phyloP scores from a whole-genome alignment of 495 filamentous ascomycete species.

The Penicillium canariense region DNA sequence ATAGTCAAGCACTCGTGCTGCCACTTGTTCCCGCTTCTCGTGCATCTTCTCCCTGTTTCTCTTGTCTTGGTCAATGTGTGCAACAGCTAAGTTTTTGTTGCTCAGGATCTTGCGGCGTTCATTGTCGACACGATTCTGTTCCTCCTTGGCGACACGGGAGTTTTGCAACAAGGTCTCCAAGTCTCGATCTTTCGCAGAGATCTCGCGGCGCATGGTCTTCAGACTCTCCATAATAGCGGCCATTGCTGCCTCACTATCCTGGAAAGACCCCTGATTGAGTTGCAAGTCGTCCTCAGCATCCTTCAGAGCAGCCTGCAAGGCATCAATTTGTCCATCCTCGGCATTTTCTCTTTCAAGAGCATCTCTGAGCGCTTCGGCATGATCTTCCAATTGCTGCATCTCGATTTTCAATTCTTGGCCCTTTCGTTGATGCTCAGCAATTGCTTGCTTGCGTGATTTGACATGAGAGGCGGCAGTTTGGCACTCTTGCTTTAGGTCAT shows the following conservation, averaged over 20 bases:
- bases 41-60: conserved; percentile 45
- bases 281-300: conserved; percentile 51
- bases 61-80: conserved; percentile 48
- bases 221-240: conserved; percentile 45
- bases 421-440: conserved; percentile 42
- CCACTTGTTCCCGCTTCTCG: conserved; percentile 45
- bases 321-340: conserved; percentile 61
- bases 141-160: conserved; percentile 57
- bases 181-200: conserved; percentile 40
- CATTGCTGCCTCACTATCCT: conserved; percentile 53
- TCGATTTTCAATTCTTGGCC: conserved; percentile 51
- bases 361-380: conserved; percentile 55
- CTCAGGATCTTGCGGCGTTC: conserved; percentile 53
- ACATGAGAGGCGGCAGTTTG: conserved; percentile 29
- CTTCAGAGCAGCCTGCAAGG: conserved; percentile 50
- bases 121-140: conserved; percentile 47
- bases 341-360: conserved; percentile 58
- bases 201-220: conserved; percentile 36
- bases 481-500: conserved; percentile 34
- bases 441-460: conserved; percentile 39
- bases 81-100: conserved; percentile 65
- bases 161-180: conserved; percentile 41
- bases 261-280: conserved; percentile 45
- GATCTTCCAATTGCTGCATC: conserved; percentile 56
- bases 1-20: conserved; percentile 50